These are phyloP conservation scores for Suaeda aralocaspica DNA, from an alignment of 148 eudicot species.

Conservation along the genomic window DNA sequence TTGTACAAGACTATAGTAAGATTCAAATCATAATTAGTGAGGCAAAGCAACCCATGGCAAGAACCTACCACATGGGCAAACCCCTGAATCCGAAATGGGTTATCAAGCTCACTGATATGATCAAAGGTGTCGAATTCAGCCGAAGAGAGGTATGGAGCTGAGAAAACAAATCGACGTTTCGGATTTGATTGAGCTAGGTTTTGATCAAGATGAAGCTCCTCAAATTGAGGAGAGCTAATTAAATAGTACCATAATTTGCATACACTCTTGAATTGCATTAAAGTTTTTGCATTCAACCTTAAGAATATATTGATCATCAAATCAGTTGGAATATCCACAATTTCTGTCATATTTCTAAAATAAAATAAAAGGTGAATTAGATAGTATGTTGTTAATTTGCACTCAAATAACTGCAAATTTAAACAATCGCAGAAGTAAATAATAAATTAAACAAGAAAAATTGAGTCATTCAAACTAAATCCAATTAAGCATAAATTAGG, in stretches of 20 bases:
- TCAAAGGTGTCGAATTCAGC: conserved; percentile 29
- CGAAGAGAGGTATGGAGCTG: conserved; percentile 23
- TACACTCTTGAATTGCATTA: conserved; percentile 26
- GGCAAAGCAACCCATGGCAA: conserved; percentile 30
- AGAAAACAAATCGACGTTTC: conserved; percentile 20
- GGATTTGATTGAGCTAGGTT: conserved; percentile 30
- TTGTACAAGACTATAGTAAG: conserved; percentile 26
- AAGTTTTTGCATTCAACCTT: conserved; percentile 23
- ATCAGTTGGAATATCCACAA: conserved; percentile 28
- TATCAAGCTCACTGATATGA: conserved; percentile 16
- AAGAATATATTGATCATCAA: conserved; percentile 22
- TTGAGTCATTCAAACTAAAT: background rate
- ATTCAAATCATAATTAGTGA: conserved; percentile 24
- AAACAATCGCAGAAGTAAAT: background rate
- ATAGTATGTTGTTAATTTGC: conserved; percentile 5
- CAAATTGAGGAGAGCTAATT: conserved; percentile 22
- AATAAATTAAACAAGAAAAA: background rate
- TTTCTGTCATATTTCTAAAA: conserved; percentile 10
- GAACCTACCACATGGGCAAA: conserved; percentile 31
- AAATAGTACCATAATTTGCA: conserved; percentile 24
- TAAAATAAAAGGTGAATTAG: background rate
- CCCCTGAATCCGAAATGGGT: conserved; percentile 27
- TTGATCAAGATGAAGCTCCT: conserved; percentile 23
- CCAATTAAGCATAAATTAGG: background rate
- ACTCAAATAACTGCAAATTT: conserved; percentile 7